These are phyloP conservation scores for Boeremia lycopersici DNA, from an alignment of 2,329 filamentous ascomycete genomes.

Conservation along the genomic window DNA sequence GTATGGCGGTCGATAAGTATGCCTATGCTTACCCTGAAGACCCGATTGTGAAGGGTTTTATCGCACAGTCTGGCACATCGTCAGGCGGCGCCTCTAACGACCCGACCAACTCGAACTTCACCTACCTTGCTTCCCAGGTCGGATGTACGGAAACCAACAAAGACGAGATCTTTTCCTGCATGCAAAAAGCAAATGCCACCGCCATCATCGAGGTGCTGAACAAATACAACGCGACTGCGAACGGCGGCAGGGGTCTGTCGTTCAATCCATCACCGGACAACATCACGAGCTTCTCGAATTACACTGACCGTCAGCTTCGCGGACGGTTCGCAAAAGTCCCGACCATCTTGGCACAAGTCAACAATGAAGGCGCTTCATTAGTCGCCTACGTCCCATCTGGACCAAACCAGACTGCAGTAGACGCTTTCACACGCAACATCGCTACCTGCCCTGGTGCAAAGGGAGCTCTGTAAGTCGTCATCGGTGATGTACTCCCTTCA, in stretches of 20 bases:
- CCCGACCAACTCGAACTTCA: constrained; percentile 26
- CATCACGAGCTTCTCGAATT: constrained; percentile 30
- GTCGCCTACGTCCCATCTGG: constrained; percentile 17
- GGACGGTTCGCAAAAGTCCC: constrained; percentile 27
- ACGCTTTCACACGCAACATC: constrained; percentile 26
- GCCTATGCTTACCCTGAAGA: constrained; percentile 54
- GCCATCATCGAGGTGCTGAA: constrained; percentile 42
- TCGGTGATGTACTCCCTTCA: neutral
- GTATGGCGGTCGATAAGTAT: constrained; percentile 53
- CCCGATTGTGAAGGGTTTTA: constrained; percentile 55
- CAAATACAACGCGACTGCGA: constrained; percentile 32
- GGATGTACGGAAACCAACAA: constrained; percentile 21
- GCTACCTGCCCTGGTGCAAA: constrained; percentile 22
- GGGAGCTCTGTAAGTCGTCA: constrained; percentile 19
- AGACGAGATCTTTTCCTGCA: constrained; percentile 42
- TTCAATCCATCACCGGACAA: constrained; percentile 34
- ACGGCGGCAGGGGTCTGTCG: constrained; percentile 26
- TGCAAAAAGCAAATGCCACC: constrained; percentile 37
- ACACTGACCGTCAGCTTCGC: constrained; percentile 26
- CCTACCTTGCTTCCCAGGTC: constrained; percentile 29
- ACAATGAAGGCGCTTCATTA: constrained; percentile 26
- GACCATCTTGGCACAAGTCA: constrained; percentile 20
- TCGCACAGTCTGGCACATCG: constrained; percentile 43
- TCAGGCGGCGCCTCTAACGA: constrained; percentile 18
- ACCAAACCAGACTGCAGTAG: constrained; percentile 27